Evolutionary conservation across 1,284 basidiomycete species (phyloP), one percentile per base, ranked within the genome.

Genomic region (Rhizoctonia solani): DNA sequence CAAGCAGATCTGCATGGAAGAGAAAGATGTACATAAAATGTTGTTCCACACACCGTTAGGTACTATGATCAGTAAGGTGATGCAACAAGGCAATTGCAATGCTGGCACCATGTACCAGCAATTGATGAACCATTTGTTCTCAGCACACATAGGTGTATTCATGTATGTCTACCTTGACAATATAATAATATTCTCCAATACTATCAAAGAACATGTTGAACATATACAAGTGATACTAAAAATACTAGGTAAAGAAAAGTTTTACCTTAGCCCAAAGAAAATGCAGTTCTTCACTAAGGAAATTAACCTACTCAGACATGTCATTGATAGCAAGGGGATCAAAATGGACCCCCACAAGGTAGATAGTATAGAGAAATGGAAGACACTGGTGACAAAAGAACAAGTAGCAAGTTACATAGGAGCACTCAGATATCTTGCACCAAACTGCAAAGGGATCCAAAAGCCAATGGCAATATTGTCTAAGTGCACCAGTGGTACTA

Each of bases 81-180:
- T 81, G 32, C 77, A 77, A 6, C 73, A 73, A 0, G 73, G 76
- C 0, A 74, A 78, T 19, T 76, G 76, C 23, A 78, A 77, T 41
- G 68, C 69, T 0, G 69, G 70, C 0, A 68, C 71, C 0, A 77
- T 74, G 0, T 77, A 72, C 65, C 75, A 76, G 25, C 66, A 68
- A 0, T 13, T 76, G 1, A 78, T 79, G 77, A 77, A 75, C 42
- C 52, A 75, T 9, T 34, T 78, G 0, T 79, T 79, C 41, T 67
- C 70, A 0, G 46, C 59, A 0, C 74, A 70, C 41, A 74, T 78
- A 52, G 76, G 75, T 1, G 61, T 54, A 9, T 66, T 42, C 11
- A 55, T 70, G 39, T 44, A 66, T 41, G 66, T 70, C 3, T 71
- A 71, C 44, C 59, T 71, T 29, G 69, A 71, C 47, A 67, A 71